phyloP scores from a whole-genome alignment of 257 asterid genomes.

The Cynanchum wilfordii region DNA sequence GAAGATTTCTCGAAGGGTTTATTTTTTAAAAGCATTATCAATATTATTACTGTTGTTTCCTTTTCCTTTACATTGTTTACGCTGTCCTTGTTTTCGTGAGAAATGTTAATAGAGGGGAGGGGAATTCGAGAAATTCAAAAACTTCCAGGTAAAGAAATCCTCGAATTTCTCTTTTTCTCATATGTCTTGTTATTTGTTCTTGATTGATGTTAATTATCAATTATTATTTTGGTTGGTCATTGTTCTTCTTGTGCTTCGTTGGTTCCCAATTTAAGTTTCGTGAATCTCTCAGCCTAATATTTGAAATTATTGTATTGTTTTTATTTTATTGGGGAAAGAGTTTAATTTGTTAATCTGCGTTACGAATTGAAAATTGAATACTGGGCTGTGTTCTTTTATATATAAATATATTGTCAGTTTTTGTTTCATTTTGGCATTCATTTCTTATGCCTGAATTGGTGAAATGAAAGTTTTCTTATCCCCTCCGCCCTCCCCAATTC shows the following conservation, averaged over 20 bases:
- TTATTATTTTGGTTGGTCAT: not conserved
- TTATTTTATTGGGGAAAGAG: not conserved
- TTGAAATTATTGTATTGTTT: too few relatives aligned
- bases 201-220: not conserved
- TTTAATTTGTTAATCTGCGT: not conserved
- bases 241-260: too few relatives aligned
- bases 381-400: not conserved
- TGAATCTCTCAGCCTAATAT: too few relatives aligned
- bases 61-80: too few relatives aligned
- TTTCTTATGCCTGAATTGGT: too few relatives aligned
- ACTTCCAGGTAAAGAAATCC: conserved; percentile 19
- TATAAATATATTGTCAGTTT: not conserved
- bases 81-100: too few relatives aligned
- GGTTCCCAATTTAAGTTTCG: too few relatives aligned
- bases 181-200: conserved; percentile 11
- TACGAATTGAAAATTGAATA: not conserved
- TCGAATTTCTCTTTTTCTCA: conserved; percentile 7
- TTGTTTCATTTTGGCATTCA: not conserved
- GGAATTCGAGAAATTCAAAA: not conserved
- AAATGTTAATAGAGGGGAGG: too few relatives aligned
- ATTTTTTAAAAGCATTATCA: too few relatives aligned
- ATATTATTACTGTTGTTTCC: too few relatives aligned
- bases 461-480: too few relatives aligned
- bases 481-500: not conserved
- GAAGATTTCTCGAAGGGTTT: too few relatives aligned